phyloP scores from a whole-genome alignment of 169 alveolate species.

The Babesia gibsoni region DNA sequence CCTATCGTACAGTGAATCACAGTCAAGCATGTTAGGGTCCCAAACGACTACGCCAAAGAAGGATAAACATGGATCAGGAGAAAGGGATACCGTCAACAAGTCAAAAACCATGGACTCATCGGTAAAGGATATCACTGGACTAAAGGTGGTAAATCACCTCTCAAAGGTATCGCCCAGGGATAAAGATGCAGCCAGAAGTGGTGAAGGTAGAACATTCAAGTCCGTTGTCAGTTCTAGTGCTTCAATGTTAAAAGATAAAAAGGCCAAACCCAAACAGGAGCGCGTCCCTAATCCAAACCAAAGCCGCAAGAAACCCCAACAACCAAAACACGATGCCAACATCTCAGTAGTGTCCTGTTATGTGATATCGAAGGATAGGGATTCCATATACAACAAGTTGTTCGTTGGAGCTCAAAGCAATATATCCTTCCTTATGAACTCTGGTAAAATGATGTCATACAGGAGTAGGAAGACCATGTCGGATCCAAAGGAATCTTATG shows the following conservation, averaged over 20 bases:
- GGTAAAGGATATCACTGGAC: neutral
- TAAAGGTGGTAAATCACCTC: too few species aligned
- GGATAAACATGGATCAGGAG: neutral
- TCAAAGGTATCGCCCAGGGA: too few species aligned
- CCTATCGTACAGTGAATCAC: neutral
- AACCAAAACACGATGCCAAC: neutral
- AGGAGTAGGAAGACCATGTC: too few species aligned
- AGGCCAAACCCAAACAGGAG: neutral
- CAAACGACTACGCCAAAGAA: neutral
- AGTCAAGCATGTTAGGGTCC: neutral
- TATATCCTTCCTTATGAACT: neutral
- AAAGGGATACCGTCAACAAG: neutral
- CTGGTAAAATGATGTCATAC: neutral
- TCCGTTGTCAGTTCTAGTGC: too few species aligned
- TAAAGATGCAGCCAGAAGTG: too few species aligned
- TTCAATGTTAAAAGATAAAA: neutral
- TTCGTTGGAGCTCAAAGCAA: neutral
- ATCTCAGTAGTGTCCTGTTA: constrained; percentile 47
- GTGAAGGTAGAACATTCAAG: too few species aligned
- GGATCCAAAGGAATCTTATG: too few species aligned
- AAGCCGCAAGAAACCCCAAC: neutral
- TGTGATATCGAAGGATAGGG: constrained; percentile 31
- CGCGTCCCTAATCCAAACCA: neutral
- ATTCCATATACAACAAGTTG: neutral
- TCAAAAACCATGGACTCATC: neutral